phyloP scores from a whole-genome alignment of 1,284 basidiomycete genomes.

The Cronartium ribicola region DNA sequence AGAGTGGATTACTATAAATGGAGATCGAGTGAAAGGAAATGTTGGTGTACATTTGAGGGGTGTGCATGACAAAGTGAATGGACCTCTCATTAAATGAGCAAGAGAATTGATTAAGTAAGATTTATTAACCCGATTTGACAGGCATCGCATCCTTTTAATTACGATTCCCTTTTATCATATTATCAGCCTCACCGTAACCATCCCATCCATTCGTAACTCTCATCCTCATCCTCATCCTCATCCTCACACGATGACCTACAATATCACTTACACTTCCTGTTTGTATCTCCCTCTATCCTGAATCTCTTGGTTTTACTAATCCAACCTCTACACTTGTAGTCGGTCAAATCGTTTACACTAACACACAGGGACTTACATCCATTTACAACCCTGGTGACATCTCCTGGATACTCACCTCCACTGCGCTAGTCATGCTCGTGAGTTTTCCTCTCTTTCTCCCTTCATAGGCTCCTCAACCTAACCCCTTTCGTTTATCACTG shows the following conservation, averaged over 20 bases:
- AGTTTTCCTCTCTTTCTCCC: not conserved
- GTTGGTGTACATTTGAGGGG: too few relatives aligned
- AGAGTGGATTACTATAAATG: too few relatives aligned
- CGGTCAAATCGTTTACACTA: slow-evolving; percentile 11
- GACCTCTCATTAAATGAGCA: not conserved
- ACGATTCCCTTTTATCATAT: not conserved
- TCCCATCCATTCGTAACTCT: not conserved
- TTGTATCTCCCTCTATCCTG: not conserved
- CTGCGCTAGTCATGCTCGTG: not conserved
- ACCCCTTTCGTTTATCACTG: not conserved
- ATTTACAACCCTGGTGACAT: not conserved
- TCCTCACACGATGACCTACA: not conserved
- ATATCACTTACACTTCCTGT: not conserved
- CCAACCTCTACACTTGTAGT: not conserved
- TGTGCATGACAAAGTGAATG: too few relatives aligned
- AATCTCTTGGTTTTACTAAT: not conserved
- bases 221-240: not conserved
- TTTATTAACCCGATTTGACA: not conserved
- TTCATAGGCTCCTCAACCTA: not conserved
- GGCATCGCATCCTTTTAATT: not conserved
- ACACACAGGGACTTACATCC: not conserved
- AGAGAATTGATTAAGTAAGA: not conserved
- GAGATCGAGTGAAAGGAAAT: too few relatives aligned
- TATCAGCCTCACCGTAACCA: not conserved
- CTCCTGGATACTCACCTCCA: slow-evolving; percentile 7